phyloP scores from a whole-genome alignment of 805 yeast genomes.

The Candida dendrica region DNA sequence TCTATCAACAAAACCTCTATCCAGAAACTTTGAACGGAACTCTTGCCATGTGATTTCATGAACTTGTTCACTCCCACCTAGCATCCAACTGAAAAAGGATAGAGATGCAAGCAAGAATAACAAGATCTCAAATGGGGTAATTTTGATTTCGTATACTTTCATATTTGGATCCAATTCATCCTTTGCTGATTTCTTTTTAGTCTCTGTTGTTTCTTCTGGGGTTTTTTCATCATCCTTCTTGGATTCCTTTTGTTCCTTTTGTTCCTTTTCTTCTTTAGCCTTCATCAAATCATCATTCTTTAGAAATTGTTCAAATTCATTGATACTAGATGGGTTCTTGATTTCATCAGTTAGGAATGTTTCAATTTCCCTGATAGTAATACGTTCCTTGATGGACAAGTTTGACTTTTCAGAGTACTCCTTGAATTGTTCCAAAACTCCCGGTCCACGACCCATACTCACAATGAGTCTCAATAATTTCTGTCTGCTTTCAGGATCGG shows the following conservation, averaged over 20 bases:
- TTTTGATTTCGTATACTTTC: slow-evolving; percentile 22
- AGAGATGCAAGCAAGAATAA: slow-evolving; percentile 24
- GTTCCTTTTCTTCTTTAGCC: background rate
- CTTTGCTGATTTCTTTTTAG: slow-evolving; percentile 15
- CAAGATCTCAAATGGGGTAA: slow-evolving; percentile 28
- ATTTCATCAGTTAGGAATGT: background rate
- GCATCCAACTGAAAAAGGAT: slow-evolving; percentile 22
- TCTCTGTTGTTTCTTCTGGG: slow-evolving; percentile 9
- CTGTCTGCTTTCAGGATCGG: background rate
- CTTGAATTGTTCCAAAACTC: background rate
- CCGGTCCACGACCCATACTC: background rate
- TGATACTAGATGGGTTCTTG: background rate
- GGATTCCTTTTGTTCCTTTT: background rate
- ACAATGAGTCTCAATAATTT: background rate
- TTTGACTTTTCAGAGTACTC: background rate
- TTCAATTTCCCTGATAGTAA: background rate
- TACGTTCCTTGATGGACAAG: background rate
- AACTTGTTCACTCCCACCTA: slow-evolving; percentile 23
- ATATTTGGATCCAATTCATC: slow-evolving; percentile 24
- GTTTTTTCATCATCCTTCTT: slow-evolving; percentile 13
- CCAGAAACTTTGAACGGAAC: slow-evolving; percentile 67
- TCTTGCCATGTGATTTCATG: slow-evolving; percentile 86
- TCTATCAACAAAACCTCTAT: slow-evolving; percentile 68
- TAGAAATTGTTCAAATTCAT: background rate
- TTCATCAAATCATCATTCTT: background rate